These are phyloP conservation scores for Tephrocybe rancida DNA, from an alignment of 768 basidiomycete genomes.

Conservation along the genomic window DNA sequence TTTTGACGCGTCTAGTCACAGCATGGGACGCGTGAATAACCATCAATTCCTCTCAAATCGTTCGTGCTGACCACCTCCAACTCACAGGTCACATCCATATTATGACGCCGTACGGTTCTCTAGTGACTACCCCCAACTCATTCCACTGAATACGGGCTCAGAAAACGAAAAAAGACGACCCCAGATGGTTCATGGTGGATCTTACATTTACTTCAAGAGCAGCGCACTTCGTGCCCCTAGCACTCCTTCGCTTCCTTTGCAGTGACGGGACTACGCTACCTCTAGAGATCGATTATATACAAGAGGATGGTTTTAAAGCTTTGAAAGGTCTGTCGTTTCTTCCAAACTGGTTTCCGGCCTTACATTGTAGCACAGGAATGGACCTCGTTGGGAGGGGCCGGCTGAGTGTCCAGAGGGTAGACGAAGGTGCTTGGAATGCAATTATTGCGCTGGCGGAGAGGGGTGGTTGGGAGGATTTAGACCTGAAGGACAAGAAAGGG, in stretches of 20 bases:
- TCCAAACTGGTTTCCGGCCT: not conserved
- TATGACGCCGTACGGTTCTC: constrained; percentile 61
- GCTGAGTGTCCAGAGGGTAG: constrained; percentile 86
- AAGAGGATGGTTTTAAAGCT: constrained; percentile 56
- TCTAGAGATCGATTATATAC: constrained; percentile 66
- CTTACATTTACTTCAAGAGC: constrained; percentile 67
- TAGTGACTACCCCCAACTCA: not conserved
- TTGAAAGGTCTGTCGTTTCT: constrained; percentile 55
- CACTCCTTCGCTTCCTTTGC: constrained; percentile 72
- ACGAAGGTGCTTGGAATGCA: constrained; percentile 62
- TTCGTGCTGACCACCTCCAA: constrained; percentile 5
- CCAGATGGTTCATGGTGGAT: constrained; percentile 95
- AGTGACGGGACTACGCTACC: constrained; percentile 42
- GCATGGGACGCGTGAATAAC: constrained; percentile 81
- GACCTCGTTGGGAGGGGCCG: constrained; percentile 78
- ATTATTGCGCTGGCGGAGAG: constrained; percentile 61
- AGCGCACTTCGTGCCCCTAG: constrained; percentile 74
- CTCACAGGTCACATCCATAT: constrained; percentile 69
- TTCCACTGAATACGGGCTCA: constrained; percentile 26
- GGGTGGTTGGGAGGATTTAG: constrained; percentile 77
- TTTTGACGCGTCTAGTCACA: constrained; percentile 56
- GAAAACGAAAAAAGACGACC: constrained; percentile 78
- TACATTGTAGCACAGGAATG: constrained; percentile 54
- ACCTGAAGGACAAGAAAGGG: constrained; percentile 39
- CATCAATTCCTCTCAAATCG: constrained; percentile 2